phyloP scores from a whole-genome alignment of 306 rosid genomes.

The Cucurbita argyrosperma region DNA sequence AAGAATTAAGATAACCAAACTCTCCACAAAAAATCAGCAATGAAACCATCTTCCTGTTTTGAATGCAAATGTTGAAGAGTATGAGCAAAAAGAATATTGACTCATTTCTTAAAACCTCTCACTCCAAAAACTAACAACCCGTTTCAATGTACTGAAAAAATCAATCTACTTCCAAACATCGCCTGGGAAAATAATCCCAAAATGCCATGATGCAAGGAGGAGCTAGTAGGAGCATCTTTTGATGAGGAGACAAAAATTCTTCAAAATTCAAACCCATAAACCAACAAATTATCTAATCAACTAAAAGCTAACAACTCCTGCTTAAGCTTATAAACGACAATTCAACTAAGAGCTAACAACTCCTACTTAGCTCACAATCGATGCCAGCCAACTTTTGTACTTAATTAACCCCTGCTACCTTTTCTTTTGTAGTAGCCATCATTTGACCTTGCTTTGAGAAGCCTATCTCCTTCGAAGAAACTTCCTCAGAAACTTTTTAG shows the following conservation, averaged over 20 bases:
- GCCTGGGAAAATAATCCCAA: neutral
- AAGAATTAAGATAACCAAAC: neutral
- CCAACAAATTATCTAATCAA: neutral
- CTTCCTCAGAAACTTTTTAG: neutral
- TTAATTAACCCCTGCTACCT: neutral
- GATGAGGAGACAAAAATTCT: no score
- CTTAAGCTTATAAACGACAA: neutral
- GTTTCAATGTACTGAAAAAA: neutral
- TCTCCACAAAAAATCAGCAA: neutral
- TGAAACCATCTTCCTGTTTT: neutral
- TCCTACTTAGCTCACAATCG: no score
- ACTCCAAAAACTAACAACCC: neutral
- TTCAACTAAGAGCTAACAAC: neutral
- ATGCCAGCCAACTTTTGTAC: neutral
- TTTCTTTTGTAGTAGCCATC: neutral
- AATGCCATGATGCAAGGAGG: neutral
- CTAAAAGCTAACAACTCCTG: neutral
- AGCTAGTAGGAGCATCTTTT: neutral
- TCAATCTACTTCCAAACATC: neutral
- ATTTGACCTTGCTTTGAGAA: neutral
- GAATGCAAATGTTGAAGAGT: neutral
- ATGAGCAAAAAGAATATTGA: neutral
- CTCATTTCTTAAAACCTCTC: neutral
- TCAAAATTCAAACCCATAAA: neutral
- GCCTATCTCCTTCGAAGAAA: neutral